Base-by-base conservation (phyloP, 1,139 yeast genomes). In the Blastobotrys ciferrii region DNA sequence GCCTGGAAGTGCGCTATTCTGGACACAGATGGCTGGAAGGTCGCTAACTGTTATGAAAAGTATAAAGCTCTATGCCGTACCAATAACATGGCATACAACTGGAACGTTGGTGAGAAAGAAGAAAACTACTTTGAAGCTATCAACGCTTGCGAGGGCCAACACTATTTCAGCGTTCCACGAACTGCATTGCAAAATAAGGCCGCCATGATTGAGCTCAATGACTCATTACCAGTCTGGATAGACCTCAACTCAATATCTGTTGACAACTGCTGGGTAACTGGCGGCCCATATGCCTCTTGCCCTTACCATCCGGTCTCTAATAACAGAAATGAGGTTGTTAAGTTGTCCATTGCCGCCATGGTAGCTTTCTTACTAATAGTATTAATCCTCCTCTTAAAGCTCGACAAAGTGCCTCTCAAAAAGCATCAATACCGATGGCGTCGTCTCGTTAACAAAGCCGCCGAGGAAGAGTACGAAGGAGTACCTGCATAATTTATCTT, bases 211-310 rank as follows among this genome's bases (percentile, higher is more conserved):
- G 58, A 42, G 30, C 32, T 12, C 13, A 17, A 37, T 13, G 48
- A 32, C 4, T 31, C 52, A 19, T 42, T 51, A 18, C 58, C 63
- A 0, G 72, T 84, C 0, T 92, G 98, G 98, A 78, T 89, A 2
- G 92, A 89, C 64, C 59, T 89, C 54, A 92, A 92, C 63, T 88
- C 92, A 28, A 74, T 92, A 14, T 78, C 88, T 0, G 81, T 82
- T 4, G 67, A 76, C 14, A 77, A 81, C 48, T 91, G 98, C 63
- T 91, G 94, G 89, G 91, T 89, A 2, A 68, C 81, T 1, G 97
- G 95, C 1, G 96, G 96, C 0, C 81, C 91, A 0, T 75, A 78
- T 53, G 84, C 94, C 0, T 66, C 70, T 31, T 91, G 98, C 64
- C 96, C 96, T 0, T 91, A 89, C 62, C 80, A 78, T 50, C 50